These are phyloP conservation scores for Talaromyces sp. DNA, from an alignment of 2,329 filamentous ascomycete species.

Conservation along the genomic window DNA sequence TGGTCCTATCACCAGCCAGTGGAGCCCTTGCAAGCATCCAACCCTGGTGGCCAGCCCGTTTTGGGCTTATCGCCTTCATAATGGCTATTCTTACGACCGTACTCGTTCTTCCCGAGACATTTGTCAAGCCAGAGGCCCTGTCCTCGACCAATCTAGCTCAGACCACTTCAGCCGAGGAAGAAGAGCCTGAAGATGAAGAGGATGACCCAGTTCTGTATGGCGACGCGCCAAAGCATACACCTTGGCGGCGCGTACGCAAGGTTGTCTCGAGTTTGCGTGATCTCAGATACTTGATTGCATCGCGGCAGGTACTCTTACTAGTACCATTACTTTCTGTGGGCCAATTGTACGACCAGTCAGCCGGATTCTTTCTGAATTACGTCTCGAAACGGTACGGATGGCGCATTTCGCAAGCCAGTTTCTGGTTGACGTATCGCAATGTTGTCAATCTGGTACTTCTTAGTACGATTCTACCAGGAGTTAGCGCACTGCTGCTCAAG, in stretches of 20 bases:
- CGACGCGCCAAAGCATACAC: conserved; percentile 13
- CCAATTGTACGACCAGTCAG: conserved; percentile 17
- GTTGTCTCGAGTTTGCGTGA: conserved; percentile 10
- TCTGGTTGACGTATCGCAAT: conserved; percentile 18
- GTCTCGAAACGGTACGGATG: conserved; percentile 18
- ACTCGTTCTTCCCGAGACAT: conserved; percentile 17
- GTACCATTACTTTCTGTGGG: conserved; percentile 17
- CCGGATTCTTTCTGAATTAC: conserved; percentile 16
- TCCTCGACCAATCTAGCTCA: background rate
- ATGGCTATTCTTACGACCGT: conserved; percentile 13
- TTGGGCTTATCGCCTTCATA: conserved; percentile 17
- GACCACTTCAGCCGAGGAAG: background rate
- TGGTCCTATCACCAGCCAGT: conserved; percentile 16
- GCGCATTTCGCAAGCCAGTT: conserved; percentile 18
- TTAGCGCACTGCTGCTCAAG: conserved; percentile 14
- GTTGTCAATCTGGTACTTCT: conserved; percentile 17
- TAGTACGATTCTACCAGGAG: conserved; percentile 11
- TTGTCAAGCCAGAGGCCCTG: background rate
- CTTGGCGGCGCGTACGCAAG: background rate
- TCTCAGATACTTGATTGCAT: conserved; percentile 15
- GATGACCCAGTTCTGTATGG: conserved; percentile 17
- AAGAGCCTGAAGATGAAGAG: conserved; percentile 17
- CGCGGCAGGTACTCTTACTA: conserved; percentile 13
- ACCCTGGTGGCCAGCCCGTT: conserved; percentile 19
- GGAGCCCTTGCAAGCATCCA: conserved; percentile 13